Conservation (phyloP, 2,329 filamentous ascomycete genomes). For the Stagonosporopsis chrysanthemi region DNA sequence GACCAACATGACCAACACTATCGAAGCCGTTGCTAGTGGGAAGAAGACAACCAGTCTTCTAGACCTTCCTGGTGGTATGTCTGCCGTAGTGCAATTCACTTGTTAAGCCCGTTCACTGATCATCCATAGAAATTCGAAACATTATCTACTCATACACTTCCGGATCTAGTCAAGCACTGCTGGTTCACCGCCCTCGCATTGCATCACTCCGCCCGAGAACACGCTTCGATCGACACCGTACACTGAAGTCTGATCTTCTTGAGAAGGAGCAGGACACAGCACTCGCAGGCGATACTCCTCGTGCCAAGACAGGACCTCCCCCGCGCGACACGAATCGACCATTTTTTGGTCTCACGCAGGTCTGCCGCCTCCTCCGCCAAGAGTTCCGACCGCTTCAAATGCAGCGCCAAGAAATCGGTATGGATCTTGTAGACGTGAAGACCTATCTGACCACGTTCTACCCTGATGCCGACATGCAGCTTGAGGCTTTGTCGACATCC, state of each 20-base stretch:
- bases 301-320: constrained; percentile 3
- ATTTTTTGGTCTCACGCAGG: constrained; percentile 37
- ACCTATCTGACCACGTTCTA: constrained; percentile 36
- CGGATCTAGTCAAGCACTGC: constrained; percentile 28
- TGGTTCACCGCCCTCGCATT: constrained; percentile 36
- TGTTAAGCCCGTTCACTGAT: background rate
- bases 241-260: constrained; percentile 26
- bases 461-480: background rate
- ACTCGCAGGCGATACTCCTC: constrained; percentile 4
- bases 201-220: constrained; percentile 36
- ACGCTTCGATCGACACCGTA: constrained; percentile 25
- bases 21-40: no score
- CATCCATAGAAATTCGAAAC: constrained; percentile 37
- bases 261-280: constrained; percentile 20
- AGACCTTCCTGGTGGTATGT: constrained; percentile 35
- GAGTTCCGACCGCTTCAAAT: constrained; percentile 39
- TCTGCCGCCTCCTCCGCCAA: constrained; percentile 32
- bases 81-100: no score
- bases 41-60: constrained; percentile 25
- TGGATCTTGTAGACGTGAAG: constrained; percentile 34
- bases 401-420: constrained; percentile 34
- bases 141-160: constrained; percentile 31
- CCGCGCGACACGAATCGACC: constrained; percentile 32
- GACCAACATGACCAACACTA: background rate
- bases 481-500: constrained; percentile 9